A percentile compares a stretch with the other conserved stretches of the same genome.
phyloP scores from a whole-genome alignment of 306 rosid species.

The Inga laurina region DNA sequence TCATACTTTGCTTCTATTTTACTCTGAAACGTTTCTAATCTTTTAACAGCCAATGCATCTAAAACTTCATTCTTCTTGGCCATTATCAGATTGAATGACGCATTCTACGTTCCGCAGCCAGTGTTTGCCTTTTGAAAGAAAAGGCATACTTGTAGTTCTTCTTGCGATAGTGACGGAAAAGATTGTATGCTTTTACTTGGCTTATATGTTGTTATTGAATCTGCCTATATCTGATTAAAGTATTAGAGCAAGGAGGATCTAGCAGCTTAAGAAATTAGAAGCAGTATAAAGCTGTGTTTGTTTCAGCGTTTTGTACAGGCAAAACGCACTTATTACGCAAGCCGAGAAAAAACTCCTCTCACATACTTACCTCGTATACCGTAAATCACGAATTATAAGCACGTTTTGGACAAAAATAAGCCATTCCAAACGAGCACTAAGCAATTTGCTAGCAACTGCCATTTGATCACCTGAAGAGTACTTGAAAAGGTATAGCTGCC shows the following conservation, averaged over 20 bases:
- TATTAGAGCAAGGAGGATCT: not conserved
- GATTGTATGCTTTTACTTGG: not conserved
- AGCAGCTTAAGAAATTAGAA: not conserved
- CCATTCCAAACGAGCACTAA: too few species aligned
- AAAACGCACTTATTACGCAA: too few species aligned
- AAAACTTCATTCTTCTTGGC: not conserved
- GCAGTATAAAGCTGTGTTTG: too few species aligned
- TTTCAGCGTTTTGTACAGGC: too few species aligned
- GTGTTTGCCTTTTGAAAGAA: not conserved
- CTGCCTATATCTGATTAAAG: not conserved
- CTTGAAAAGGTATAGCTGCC: too few species aligned
- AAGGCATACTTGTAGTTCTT: not conserved
- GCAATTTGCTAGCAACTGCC: not conserved
- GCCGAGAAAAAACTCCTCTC: too few species aligned
- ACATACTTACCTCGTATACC: too few species aligned
- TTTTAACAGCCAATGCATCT: not conserved
- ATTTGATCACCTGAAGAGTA: too few species aligned
- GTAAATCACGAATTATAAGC: too few species aligned
- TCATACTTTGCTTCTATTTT: not conserved
- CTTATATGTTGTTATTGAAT: not conserved
- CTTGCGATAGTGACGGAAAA: not conserved
- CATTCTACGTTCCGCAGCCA: not conserved
- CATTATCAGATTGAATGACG: not conserved
- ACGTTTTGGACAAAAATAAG: too few species aligned
- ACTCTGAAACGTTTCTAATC: not conserved